Conservation (phyloP, 441 rosid genomes). For the Metrosideros polymorpha region DNA sequence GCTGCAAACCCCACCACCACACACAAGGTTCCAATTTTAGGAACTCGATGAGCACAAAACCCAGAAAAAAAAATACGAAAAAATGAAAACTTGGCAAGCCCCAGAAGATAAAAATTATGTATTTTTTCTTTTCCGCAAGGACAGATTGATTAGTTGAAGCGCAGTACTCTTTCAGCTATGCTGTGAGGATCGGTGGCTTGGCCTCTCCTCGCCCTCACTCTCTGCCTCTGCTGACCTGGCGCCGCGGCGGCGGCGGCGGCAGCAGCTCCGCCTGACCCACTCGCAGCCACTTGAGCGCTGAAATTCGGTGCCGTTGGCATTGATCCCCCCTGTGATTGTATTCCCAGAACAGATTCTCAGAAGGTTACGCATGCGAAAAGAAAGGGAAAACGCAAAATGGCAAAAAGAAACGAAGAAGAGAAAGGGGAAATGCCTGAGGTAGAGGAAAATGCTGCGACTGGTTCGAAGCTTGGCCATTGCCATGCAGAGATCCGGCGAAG, state of each 20-base stretch:
- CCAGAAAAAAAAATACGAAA: background rate
- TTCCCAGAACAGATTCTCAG: background rate
- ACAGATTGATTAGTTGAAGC: background rate
- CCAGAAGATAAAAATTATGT: background rate
- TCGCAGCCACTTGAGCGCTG: conserved; percentile 22
- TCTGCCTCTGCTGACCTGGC: conserved; percentile 55
- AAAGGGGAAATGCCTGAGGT: conserved; percentile 26
- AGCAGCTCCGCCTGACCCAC: conserved; percentile 37
- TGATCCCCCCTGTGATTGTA: conserved; percentile 15
- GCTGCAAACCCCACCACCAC: conserved; percentile 27
- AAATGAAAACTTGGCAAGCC: background rate
- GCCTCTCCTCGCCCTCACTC: conserved; percentile 86
- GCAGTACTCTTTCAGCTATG: conserved; percentile 86
- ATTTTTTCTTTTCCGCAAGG: background rate
- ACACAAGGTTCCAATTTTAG: background rate
- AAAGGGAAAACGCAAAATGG: background rate
- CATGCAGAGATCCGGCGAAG: conserved; percentile 56
- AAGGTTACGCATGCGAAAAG: background rate
- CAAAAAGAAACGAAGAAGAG: background rate
- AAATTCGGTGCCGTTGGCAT: conserved; percentile 17
- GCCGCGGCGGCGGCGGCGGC: conserved; percentile 14
- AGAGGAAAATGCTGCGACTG: conserved; percentile 43
- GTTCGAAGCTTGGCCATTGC: conserved; percentile 14
- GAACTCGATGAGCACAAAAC: background rate
- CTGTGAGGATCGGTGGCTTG: conserved; percentile 98